Percentiles rank a stretch among this genome's conserved stretches.
Evolutionary conservation across 2,329 filamentous ascomycete genomes (phyloP).

Genomic region (Moelleriella libera): DNA sequence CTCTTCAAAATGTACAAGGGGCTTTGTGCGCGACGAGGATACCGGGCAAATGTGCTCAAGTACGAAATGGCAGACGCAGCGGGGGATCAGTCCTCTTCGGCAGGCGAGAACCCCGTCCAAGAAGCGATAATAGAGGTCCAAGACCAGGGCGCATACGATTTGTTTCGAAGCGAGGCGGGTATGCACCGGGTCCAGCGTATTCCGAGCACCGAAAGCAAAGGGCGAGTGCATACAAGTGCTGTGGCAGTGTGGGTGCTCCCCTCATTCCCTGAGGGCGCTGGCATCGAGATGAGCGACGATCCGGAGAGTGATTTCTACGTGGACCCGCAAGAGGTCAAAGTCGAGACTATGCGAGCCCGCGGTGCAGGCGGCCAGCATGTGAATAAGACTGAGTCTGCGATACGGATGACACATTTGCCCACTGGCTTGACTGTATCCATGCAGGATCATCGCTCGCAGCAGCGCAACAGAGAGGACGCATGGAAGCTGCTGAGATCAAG

Average conservation of each 20-base stretch:
- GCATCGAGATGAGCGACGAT: conserved; percentile 53
- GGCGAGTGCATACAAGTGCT: conserved; percentile 84
- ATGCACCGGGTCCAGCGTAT: conserved; percentile 93
- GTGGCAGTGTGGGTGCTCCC: conserved; percentile 88
- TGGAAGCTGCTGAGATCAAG: conserved; percentile 76
- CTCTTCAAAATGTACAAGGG: conserved; percentile 80
- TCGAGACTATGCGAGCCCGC: conserved; percentile 81
- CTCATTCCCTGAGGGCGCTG: conserved; percentile 50
- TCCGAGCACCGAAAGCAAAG: conserved; percentile 79
- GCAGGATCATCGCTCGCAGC: conserved; percentile 85
- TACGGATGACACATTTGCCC: conserved; percentile 80
- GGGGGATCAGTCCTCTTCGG: conserved; percentile 33
- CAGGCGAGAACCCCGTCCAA: conserved; percentile 55
- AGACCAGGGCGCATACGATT: conserved; percentile 62
- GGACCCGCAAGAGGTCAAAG: conserved; percentile 64
- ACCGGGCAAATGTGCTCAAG: conserved; percentile 58
- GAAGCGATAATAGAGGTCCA: conserved; percentile 83
- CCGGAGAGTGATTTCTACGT: conserved; percentile 88
- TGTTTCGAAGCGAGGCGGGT: conserved; percentile 75
- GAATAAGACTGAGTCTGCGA: conserved; percentile 94
- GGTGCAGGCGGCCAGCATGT: conserved; percentile 96
- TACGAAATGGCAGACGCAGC: conserved; percentile 62
- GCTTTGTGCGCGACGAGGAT: conserved; percentile 57
- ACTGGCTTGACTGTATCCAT: conserved; percentile 79
- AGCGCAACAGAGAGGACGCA: conserved; percentile 74